These are phyloP conservation scores for Cicer judaicum DNA, from an alignment of 306 rosid genomes.

Conservation along the genomic window DNA sequence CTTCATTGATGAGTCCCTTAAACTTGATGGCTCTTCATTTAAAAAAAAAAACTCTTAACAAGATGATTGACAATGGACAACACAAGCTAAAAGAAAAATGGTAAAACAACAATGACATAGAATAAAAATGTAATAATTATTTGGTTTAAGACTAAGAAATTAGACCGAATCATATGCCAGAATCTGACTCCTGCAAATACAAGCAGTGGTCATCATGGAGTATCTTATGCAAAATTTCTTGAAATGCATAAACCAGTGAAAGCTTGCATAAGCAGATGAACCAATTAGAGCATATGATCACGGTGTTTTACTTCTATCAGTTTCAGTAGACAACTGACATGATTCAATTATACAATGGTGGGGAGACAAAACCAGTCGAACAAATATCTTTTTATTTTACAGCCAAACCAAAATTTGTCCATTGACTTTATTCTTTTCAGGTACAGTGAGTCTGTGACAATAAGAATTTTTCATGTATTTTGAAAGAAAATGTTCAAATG, in stretches of 20 bases:
- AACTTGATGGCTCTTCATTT: slow-evolving; percentile 54
- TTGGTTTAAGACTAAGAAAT: background rate
- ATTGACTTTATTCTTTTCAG: slow-evolving; percentile 1
- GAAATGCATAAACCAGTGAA: slow-evolving; percentile 15
- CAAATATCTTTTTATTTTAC: background rate
- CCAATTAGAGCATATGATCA: background rate
- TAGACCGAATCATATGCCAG: slow-evolving; percentile 19
- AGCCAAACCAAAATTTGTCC: background rate
- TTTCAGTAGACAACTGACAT: slow-evolving; percentile 24
- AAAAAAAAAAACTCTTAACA: slow-evolving; percentile 15
- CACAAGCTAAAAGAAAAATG: background rate
- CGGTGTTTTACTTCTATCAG: slow-evolving; percentile 1
- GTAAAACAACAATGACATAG: slow-evolving; percentile 1
- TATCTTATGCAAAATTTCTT: slow-evolving; percentile 20
- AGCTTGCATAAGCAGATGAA: slow-evolving; percentile 1
- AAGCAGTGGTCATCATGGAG: background rate
- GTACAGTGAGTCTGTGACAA: background rate
- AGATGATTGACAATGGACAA: slow-evolving; percentile 19
- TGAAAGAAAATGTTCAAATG: background rate
- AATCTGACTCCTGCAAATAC: slow-evolving; percentile 12
- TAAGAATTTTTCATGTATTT: background rate
- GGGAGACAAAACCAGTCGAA: background rate
- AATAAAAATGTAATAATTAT: background rate
- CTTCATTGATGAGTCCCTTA: slow-evolving; percentile 39
- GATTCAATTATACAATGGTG: background rate